Conservation (phyloP, 1,284 basidiomycete genomes). For the Blastosporella zonata region DNA sequence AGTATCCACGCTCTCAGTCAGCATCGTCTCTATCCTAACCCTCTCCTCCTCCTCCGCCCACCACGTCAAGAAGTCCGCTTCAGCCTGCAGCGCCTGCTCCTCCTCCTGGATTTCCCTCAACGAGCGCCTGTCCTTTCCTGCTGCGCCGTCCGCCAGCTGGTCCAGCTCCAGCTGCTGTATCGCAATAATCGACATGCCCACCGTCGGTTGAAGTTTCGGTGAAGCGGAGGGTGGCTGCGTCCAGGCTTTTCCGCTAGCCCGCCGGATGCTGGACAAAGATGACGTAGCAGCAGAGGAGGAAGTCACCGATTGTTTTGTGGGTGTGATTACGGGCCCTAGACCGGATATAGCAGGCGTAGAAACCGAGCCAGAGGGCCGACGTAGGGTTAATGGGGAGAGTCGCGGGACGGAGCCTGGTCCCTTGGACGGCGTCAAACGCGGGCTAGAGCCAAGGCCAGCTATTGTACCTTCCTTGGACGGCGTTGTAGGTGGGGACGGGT, state of each 20-base stretch:
- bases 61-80: conserved; percentile 82
- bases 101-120: conserved; percentile 85
- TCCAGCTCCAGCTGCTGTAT: conserved; percentile 80
- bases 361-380: conserved; percentile 10
- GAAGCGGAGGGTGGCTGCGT: conserved; percentile 42
- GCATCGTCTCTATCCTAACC: conserved; percentile 16
- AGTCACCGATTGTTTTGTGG: conserved; percentile 40
- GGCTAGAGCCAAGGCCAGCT: background rate
- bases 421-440: background rate
- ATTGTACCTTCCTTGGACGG: conserved; percentile 4
- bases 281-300: conserved; percentile 24
- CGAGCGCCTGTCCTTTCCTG: conserved; percentile 53
- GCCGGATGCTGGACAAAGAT: conserved; percentile 30
- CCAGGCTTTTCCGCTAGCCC: conserved; percentile 57
- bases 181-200: conserved; percentile 64
- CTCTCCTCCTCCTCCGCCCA: conserved; percentile 78
- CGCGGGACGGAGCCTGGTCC: background rate
- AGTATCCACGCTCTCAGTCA: conserved; percentile 3
- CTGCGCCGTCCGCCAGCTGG: conserved; percentile 33
- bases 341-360: conserved; percentile 22
- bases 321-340: conserved; percentile 61
- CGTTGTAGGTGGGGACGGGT: conserved; percentile 10
- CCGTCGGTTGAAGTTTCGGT: background rate
- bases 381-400: conserved; percentile 9
- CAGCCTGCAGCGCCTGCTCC: conserved; percentile 62